phyloP scores from a whole-genome alignment of 2,329 filamentous ascomycete species.

The Berkeleyomyces rouxiae region DNA sequence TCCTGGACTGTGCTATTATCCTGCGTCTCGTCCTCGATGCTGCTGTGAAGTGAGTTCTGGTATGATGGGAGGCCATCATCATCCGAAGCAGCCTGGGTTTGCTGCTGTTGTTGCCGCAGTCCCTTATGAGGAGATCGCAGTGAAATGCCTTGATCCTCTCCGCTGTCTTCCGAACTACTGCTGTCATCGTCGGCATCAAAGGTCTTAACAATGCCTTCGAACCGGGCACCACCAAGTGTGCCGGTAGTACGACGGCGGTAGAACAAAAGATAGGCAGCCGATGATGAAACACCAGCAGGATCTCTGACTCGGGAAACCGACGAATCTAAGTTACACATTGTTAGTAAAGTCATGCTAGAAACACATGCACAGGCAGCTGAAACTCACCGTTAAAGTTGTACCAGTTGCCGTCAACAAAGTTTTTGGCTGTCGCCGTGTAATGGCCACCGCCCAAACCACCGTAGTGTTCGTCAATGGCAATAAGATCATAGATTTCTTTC shows the following conservation, averaged over 20 bases:
- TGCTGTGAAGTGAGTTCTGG: constrained; percentile 23
- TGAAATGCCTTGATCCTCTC: constrained; percentile 49
- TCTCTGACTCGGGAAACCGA: constrained; percentile 47
- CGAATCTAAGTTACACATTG: constrained; percentile 43
- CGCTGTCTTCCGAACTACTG: constrained; percentile 33
- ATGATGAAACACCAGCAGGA: constrained; percentile 47
- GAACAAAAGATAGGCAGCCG: constrained; percentile 82
- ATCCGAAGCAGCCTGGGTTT: constrained; percentile 6
- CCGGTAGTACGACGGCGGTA: constrained; percentile 67
- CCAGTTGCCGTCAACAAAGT: constrained; percentile 78
- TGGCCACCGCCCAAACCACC: constrained; percentile 87
- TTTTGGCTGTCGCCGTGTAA: constrained; percentile 88
- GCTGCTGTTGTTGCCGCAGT: neutral
- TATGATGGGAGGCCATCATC: constrained; percentile 22
- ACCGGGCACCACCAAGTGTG: constrained; percentile 57
- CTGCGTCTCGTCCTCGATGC: constrained; percentile 33
- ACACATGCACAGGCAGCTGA: neutral
- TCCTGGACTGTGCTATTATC: constrained; percentile 18
- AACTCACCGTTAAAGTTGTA: constrained; percentile 87
- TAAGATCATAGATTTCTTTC: constrained; percentile 74
- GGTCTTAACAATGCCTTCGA: constrained; percentile 52
- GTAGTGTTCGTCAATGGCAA: constrained; percentile 91
- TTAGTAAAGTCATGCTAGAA: neutral
- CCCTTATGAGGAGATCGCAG: constrained; percentile 28
- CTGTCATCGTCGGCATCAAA: constrained; percentile 38